Base-by-base conservation (phyloP, 139 green algal species). In the Chlorokybus atmophyticus region DNA sequence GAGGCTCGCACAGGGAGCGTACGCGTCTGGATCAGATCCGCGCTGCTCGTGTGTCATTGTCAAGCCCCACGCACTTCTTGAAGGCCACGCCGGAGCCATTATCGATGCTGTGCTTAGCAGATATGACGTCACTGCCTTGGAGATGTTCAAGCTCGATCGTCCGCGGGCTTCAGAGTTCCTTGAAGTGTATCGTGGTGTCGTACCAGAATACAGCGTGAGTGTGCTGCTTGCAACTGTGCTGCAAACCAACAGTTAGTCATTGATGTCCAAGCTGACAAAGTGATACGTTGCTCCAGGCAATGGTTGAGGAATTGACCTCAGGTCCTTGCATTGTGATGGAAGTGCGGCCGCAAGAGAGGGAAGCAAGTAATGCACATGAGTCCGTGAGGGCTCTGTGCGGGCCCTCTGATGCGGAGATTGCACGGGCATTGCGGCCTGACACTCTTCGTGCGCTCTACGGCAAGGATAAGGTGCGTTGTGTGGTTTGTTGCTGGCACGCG, bases 321-420 rank as follows among this genome's bases (percentile, higher is more conserved):
- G 83, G 83, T 48, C 74, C 66, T 4, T 76, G 71, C 54, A 54
- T 85, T 27, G 77, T 68, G n/a, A 29, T 83, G 4, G 71, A 87
- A 66, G 53, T 79, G 19, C 8, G 50, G 2, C 30, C 38, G 38
- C 56, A 74, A 52, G 40, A 60, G 14, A 26, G 52, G 64, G 26
- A 14, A 58, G 38, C 47, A 39, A n/a, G n/a, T n/a, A n/a, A n/a
- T n/a, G n/a, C n/a, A n/a, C n/a, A n/a, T n/a, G n/a, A n/a, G n/a
- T n/a, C n/a, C n/a, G 35, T 52, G 78, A 26, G 39, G 60, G 1
- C 50, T 62, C 41, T 35, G 68, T 50, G 69, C 57, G 32, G 83
- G 85, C 85, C 85, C 1, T 3, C 55, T 25, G 83, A 93, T 65
- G 81, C 85, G 2, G 82, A 90, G 64, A 69, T 93, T 28, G 83